Evolutionary conservation across 2,329 filamentous ascomycete species (phyloP).

Genomic region (Aspergillus sp.): DNA sequence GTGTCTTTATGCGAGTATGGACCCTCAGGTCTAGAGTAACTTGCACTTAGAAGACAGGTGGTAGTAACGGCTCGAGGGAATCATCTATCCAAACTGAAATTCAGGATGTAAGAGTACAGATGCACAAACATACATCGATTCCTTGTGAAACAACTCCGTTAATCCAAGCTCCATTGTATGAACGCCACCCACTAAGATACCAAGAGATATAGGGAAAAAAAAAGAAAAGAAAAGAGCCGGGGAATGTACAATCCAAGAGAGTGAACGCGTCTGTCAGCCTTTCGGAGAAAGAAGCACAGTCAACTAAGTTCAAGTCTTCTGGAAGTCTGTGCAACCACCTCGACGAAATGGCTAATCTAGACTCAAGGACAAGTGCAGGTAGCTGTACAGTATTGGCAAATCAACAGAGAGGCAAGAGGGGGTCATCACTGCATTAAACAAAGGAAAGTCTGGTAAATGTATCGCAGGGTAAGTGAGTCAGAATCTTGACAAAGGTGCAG

Average conservation of each 20-base stretch:
- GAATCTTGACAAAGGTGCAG: slow-evolving; percentile 22
- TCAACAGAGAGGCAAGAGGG: slow-evolving; percentile 7
- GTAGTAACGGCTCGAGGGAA: neutral
- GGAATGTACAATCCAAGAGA: slow-evolving; percentile 21
- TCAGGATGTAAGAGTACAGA: slow-evolving; percentile 18
- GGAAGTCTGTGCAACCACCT: slow-evolving; percentile 11
- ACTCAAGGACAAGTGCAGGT: slow-evolving; percentile 28
- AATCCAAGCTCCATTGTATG: slow-evolving; percentile 16
- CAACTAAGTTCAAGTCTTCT: neutral
- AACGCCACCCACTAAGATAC: slow-evolving; percentile 21
- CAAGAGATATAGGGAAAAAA: neutral
- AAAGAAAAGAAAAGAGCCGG: slow-evolving; percentile 5
- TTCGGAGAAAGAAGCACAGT: slow-evolving; percentile 1
- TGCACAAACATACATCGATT: slow-evolving; percentile 16
- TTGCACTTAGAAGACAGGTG: neutral
- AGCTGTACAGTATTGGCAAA: slow-evolving; percentile 28
- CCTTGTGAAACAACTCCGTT: slow-evolving; percentile 8
- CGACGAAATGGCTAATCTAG: slow-evolving; percentile 14
- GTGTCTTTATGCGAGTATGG: neutral
- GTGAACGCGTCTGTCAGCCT: slow-evolving; percentile 7
- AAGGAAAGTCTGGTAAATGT: slow-evolving; percentile 29
- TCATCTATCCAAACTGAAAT: slow-evolving; percentile 1
- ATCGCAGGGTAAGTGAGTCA: slow-evolving; percentile 15
- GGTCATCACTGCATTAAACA: slow-evolving; percentile 39
- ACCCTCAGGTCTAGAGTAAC: neutral